phyloP scores from a whole-genome alignment of 345 rosid genomes.

The Luvunga scandens region DNA sequence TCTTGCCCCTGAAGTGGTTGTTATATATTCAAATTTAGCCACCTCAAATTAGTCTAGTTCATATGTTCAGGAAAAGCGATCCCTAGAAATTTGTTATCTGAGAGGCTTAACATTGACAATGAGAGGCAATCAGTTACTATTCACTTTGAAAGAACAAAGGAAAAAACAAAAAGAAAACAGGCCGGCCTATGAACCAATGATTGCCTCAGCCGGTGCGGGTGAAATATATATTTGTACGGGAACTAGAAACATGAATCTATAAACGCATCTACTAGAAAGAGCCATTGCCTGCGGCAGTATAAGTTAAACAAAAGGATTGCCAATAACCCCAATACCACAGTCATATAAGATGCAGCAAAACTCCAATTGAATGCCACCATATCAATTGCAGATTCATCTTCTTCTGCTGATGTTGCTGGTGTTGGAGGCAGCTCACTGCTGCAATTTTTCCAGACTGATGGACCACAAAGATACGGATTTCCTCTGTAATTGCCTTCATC shows the following conservation, averaged over 20 bases:
- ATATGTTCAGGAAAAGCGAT: no score
- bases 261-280: constrained; percentile 5
- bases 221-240: not conserved
- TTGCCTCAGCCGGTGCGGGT: no score
- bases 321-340: not conserved
- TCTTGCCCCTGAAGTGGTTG: no score
- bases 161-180: no score
- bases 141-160: no score
- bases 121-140: no score
- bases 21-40: no score
- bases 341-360: constrained; percentile 14
- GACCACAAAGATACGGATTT: not conserved
- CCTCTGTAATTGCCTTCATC: not conserved
- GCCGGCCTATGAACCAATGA: no score
- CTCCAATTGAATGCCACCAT: constrained; percentile 20
- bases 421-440: not conserved
- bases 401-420: not conserved
- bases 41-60: no score
- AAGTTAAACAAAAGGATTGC: constrained; percentile 15
- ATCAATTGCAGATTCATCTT: constrained; percentile 8
- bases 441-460: not conserved
- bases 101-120: no score
- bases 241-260: not conserved
- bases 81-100: no score
- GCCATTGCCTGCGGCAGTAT: constrained; percentile 16